A percentile compares a stretch with the other conserved stretches of the same genome.
Evolutionary conservation across 164 flowering plant genomes (phyloP).

Genomic region (Stephania yunnanensis): DNA sequence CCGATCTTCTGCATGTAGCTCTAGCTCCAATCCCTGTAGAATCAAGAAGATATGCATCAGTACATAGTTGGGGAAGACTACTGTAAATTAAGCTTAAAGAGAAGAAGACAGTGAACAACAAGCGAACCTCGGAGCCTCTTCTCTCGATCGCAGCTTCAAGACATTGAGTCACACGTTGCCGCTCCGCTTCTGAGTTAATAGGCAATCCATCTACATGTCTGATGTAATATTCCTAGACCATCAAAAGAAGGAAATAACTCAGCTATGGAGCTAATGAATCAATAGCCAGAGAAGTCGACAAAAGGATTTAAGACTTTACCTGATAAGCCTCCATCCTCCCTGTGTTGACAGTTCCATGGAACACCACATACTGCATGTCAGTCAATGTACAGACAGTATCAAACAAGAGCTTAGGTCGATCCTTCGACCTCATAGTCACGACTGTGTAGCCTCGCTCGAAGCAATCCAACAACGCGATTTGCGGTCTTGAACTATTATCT

Average conservation of each 20-base stretch:
- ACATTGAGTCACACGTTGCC: conserved; percentile 41
- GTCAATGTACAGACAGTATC: conserved; percentile 44
- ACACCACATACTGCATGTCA: conserved; percentile 54
- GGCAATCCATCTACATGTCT: conserved; percentile 52
- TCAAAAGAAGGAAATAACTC: neutral
- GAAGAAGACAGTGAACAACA: neutral
- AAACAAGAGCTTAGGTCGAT: conserved; percentile 46
- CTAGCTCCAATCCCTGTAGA: conserved; percentile 71
- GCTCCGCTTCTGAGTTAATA: conserved; percentile 45
- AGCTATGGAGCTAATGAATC: neutral
- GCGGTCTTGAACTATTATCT: conserved; percentile 19
- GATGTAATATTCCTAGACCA: conserved; percentile 44
- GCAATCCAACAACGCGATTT: conserved; percentile 31
- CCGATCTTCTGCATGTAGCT: conserved; percentile 64
- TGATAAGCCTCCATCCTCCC: conserved; percentile 39
- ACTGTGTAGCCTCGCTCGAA: conserved; percentile 35
- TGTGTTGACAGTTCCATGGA: conserved; percentile 40
- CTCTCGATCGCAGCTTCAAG: conserved; percentile 52
- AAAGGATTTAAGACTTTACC: conserved; percentile 21
- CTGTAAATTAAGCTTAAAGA: neutral
- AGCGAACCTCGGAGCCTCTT: conserved; percentile 39
- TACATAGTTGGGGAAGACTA: neutral
- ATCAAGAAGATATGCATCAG: neutral
- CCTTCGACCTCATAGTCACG: conserved; percentile 31
- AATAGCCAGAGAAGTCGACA: neutral